Base-by-base conservation (phyloP, 176 grass and related monocot genomes). In the Carex kokanica region DNA sequence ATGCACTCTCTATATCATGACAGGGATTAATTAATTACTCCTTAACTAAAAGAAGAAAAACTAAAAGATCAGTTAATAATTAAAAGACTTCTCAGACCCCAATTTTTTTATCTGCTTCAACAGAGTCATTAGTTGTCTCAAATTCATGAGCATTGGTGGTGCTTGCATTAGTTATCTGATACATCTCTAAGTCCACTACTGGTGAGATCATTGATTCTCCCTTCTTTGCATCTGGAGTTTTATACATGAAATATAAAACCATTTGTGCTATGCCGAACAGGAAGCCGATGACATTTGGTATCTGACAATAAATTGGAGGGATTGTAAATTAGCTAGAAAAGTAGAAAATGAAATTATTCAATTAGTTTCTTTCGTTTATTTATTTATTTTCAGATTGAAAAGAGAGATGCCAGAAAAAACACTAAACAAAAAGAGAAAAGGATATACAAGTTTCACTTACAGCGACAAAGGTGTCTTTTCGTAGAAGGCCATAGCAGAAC, bases 401-500 rank as follows among this genome's bases (percentile, higher is more conserved):
- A 43, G 41, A 43, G 41, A 43, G 41, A 43, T 43, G 41, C 41
- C 41, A 43, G 41, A 8, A 43, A 43, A 43, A 43, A 43, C 41
- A 43, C 78, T 74, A 71, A 18, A 66, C 34, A 38, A n/a, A 12
- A 64, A 27, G 8, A 34, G 8, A 75, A n/a, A 60, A 70, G 2
- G 60, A 2, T 34, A 13, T 51, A 52, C 61, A 5, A 8, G 12
- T n/a, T 10, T 47, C 1, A 59, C 74, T 43, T 90, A 97, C 94
- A 61, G 94, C 92, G 7, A 97, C 17, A 79, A 85, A 92, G 21
- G 88, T 38, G 52, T 97, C 92, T 82, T 81, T 85, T 41, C 56
- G 49, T 38, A 97, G 88, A 32, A 97, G 81, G n/a, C 94, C 94
- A 51, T 94, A 97, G 49, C 80, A 36, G 84, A 97, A 97, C 94